Evolutionary conservation across 129 eudicot genomes (phyloP), one percentile per base, ranked within the genome.

Genomic region (Apium graveolens): DNA sequence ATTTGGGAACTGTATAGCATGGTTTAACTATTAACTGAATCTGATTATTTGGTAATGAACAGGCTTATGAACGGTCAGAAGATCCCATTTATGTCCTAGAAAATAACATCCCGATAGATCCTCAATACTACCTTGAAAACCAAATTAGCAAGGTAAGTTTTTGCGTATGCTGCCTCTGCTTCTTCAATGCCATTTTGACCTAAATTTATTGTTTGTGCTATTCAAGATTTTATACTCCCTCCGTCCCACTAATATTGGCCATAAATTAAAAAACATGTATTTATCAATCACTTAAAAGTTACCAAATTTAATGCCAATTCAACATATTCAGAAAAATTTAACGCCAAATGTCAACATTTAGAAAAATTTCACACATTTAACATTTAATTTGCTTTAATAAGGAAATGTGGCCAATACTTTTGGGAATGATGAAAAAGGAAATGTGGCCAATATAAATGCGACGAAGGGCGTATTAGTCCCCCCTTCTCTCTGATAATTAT

Each of bases 11-110:
- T 78, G 48, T 46, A 44, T 63, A 66, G 38, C 79, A 38, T 71
- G 43, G 78, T 73, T 75, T 73, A 16, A 43, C 5, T 24, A 66
- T 80, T 57, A 62, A 71, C 31, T 76, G 20, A 69, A 80, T 78
- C 53, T 77, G 43, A 76, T 81, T 57, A 46, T 9, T 76, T 60
- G 74, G 73, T 85, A 72, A 78, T 72, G 51, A 79, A 72, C 95
- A 96, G 99, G 97, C 97, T 46, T 96, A 90, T 49, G 99, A 96
- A 82, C 92, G 71, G 84, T 96, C 99, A 44, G 99, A 96, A 85
- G 99, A 96, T 81, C 99, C 99, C 7, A 96, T 96, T 69, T 96
- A 82, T 75, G 99, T 92, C 79, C 80, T 96, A 78, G 99, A 96
- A 78, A 90, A 96, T 81, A 96, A 92, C 80, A 92, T 96, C 80